These are phyloP conservation scores for Fusarium goolgardi DNA, from an alignment of 2,329 filamentous ascomycete species.

Conservation along the genomic window DNA sequence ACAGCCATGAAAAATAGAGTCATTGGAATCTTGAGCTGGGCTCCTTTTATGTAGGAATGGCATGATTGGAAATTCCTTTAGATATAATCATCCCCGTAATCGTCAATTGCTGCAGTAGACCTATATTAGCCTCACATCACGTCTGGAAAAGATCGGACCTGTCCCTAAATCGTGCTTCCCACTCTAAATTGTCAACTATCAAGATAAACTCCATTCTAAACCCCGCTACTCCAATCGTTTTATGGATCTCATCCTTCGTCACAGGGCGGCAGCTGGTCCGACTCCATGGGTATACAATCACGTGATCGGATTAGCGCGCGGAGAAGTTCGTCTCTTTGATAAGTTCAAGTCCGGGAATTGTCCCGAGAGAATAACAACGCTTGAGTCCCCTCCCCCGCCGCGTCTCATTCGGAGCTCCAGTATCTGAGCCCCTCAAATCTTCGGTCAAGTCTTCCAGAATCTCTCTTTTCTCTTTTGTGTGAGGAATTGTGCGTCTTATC, in stretches of 20 bases:
- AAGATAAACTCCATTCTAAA: neutral
- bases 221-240: neutral
- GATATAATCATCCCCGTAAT: neutral
- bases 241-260: neutral
- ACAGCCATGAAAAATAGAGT: neutral
- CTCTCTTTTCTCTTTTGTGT: neutral
- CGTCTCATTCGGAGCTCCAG: conserved; percentile 20
- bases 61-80: neutral
- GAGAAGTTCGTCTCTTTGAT: conserved; percentile 1
- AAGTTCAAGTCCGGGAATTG: conserved; percentile 25
- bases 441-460: conserved; percentile 32
- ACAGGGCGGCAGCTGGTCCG: conserved; percentile 24
- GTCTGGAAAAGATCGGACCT: neutral
- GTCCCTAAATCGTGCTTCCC: conserved; percentile 2
- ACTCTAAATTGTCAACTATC: neutral
- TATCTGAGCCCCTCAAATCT: conserved; percentile 6
- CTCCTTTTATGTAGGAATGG: neutral
- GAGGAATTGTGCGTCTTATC: neutral
- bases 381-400: conserved; percentile 16
- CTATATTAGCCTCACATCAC: neutral
- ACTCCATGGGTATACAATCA: conserved; percentile 12
- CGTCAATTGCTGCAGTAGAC: neutral
- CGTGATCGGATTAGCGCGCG: conserved; percentile 28
- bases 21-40: neutral
- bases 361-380: conserved; percentile 38